A percentile compares a stretch with the other conserved stretches of the same genome.
These are phyloP conservation scores for Spongiforma sp. DNA, from an alignment of 1,284 basidiomycete genomes.

Conservation along the genomic window DNA sequence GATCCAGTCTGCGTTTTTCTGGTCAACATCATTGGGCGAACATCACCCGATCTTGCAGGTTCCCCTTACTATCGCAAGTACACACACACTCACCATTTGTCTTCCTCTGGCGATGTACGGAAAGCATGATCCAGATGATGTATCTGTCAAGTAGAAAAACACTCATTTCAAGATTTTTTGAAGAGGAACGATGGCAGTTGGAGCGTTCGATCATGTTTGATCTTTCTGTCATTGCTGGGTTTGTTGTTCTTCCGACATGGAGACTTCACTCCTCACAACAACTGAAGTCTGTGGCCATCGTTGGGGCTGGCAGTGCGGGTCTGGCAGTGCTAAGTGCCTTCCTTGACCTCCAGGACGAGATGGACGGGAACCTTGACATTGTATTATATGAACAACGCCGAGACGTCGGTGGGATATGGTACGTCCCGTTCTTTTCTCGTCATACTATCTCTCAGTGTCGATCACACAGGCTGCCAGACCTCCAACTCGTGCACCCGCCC, in stretches of 20 bases:
- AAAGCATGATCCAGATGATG: no score
- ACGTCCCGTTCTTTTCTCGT: background rate
- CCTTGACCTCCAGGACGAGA: slow-evolving; percentile 49
- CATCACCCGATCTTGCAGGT: no score
- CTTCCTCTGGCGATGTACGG: no score
- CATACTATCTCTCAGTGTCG: background rate
- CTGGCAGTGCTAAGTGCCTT: slow-evolving; percentile 56
- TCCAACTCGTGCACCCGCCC: slow-evolving; percentile 46
- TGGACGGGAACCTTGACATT: slow-evolving; percentile 47
- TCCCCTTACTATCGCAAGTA: no score
- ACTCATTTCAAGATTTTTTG: no score
- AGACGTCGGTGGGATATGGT: slow-evolving; percentile 59
- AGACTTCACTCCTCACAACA: background rate
- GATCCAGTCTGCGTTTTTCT: no score
- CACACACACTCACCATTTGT: no score
- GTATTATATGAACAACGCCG: slow-evolving; percentile 56
- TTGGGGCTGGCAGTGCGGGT: slow-evolving; percentile 59
- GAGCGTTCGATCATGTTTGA: no score
- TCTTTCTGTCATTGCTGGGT: slow-evolving; percentile 16
- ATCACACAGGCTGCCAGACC: slow-evolving; percentile 48
- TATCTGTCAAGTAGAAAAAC: no score
- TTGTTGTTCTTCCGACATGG: slow-evolving; percentile 15
- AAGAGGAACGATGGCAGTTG: no score
- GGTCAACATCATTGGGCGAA: no score
- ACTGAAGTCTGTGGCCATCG: slow-evolving; percentile 58